phyloP scores from a whole-genome alignment of 257 asterid genomes.

The Ophiorrhiza pumila region DNA sequence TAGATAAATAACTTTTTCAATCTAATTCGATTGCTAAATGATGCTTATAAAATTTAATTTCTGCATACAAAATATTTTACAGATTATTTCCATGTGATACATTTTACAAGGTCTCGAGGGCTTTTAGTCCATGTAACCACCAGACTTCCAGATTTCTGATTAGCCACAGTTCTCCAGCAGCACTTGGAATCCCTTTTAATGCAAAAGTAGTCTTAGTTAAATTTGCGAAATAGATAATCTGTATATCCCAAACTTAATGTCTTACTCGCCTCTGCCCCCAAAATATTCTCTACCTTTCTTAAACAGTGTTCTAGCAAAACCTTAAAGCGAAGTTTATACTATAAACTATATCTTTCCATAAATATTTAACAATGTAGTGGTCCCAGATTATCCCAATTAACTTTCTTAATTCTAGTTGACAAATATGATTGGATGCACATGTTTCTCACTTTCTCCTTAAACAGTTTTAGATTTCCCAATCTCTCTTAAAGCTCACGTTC shows the following conservation, averaged over 20 bases:
- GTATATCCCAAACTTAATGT: not conserved
- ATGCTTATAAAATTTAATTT: not conserved
- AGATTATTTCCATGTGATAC: not conserved
- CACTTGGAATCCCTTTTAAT: not conserved
- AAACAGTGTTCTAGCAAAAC: not conserved
- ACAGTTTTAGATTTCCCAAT: not conserved
- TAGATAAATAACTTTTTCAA: not conserved
- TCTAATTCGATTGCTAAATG: not conserved
- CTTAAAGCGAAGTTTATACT: not conserved
- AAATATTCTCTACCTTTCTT: not conserved
- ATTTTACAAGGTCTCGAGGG: not conserved
- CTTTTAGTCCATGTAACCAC: not conserved
- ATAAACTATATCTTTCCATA: not conserved
- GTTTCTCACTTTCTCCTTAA: not conserved
- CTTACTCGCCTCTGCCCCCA: not conserved
- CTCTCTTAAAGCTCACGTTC: not conserved
- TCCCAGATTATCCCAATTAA: not conserved
- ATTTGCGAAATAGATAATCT: not conserved
- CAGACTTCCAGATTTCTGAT: not conserved
- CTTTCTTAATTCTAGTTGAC: not conserved
- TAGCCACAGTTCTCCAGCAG: not conserved
- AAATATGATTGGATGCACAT: not conserved
- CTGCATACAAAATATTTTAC: not conserved
- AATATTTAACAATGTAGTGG: not conserved
- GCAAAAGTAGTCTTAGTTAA: not conserved